phyloP scores from a whole-genome alignment of 176 grass and related monocot genomes.

The Coix lacrymajobi region DNA sequence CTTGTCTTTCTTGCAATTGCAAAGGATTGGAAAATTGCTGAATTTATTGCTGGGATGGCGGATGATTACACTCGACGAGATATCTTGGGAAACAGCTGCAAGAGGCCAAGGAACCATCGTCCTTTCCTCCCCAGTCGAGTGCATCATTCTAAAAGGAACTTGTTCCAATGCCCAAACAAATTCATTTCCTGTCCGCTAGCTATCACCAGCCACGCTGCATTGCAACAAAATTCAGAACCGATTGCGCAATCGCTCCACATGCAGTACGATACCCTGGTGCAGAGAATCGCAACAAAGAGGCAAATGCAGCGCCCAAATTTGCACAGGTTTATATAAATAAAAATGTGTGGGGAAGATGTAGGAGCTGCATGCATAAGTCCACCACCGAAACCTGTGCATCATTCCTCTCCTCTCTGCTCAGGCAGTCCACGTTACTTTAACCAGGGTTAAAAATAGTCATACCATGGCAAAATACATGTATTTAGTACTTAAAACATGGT shows the following conservation, averaged over 20 bases:
- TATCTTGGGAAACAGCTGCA: neutral
- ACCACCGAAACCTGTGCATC: slow-evolving; percentile 29
- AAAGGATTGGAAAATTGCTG: neutral
- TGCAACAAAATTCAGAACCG: slow-evolving; percentile 29
- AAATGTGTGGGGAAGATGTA: neutral
- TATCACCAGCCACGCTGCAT: no score
- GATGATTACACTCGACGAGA: neutral
- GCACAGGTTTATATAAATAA: slow-evolving; percentile 12
- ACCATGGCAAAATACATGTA: no score
- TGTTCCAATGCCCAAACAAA: no score
- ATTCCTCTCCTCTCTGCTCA: no score
- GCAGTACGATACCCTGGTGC: slow-evolving; percentile 33
- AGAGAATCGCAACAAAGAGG: slow-evolving; percentile 23
- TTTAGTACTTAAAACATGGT: no score
- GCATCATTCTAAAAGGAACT: no score
- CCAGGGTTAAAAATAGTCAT: no score
- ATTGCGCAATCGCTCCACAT: slow-evolving; percentile 20
- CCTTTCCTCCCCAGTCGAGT: no score
- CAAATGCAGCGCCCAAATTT: neutral
- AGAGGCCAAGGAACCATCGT: no score
- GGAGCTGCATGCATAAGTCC: slow-evolving; percentile 6
- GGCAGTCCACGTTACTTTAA: no score
- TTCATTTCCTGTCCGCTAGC: no score
- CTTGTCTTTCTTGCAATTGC: neutral
- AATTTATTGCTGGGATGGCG: neutral